Evolutionary conservation across 2,329 filamentous ascomycete species (phyloP).

Genomic region (Tolypocladium album): DNA sequence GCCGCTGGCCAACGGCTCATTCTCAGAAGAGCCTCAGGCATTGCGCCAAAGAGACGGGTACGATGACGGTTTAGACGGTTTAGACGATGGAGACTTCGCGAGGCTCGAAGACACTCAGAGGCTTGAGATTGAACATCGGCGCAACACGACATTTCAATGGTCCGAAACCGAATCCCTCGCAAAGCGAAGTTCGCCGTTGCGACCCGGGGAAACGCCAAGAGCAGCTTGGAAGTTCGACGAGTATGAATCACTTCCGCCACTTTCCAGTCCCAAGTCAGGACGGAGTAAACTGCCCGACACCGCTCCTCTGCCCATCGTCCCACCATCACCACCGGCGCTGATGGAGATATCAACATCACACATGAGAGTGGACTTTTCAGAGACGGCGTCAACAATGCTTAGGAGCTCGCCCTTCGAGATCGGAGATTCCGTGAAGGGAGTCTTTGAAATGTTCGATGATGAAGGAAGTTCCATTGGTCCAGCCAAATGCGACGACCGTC

Average conservation of each 20-base stretch:
- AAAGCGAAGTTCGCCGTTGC: slow-evolving; percentile 18
- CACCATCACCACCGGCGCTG: neutral
- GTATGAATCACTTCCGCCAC: slow-evolving; percentile 9
- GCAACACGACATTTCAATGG: neutral
- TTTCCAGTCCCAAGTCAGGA: slow-evolving; percentile 16
- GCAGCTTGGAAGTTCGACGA: slow-evolving; percentile 13
- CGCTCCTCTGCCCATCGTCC: slow-evolving; percentile 11
- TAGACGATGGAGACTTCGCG: neutral
- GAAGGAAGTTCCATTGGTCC: slow-evolving; percentile 1
- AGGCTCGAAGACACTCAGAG: neutral
- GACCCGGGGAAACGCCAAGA: slow-evolving; percentile 3
- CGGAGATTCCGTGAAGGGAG: slow-evolving; percentile 3
- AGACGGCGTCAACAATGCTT: slow-evolving; percentile 21
- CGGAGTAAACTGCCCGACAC: slow-evolving; percentile 18
- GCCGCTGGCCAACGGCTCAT: neutral
- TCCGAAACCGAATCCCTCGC: slow-evolving; percentile 9
- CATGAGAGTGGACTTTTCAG: slow-evolving; percentile 19
- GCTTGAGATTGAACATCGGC: neutral
- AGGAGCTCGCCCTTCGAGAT: slow-evolving; percentile 18
- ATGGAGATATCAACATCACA: neutral
- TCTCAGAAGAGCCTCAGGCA: neutral
- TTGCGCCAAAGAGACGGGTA: neutral
- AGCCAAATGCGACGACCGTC: slow-evolving; percentile 1
- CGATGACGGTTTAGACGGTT: neutral
- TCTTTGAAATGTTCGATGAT: slow-evolving; percentile 8